Conservation (phyloP, 208 protist genomes). For the Lotmaria passim region DNA sequence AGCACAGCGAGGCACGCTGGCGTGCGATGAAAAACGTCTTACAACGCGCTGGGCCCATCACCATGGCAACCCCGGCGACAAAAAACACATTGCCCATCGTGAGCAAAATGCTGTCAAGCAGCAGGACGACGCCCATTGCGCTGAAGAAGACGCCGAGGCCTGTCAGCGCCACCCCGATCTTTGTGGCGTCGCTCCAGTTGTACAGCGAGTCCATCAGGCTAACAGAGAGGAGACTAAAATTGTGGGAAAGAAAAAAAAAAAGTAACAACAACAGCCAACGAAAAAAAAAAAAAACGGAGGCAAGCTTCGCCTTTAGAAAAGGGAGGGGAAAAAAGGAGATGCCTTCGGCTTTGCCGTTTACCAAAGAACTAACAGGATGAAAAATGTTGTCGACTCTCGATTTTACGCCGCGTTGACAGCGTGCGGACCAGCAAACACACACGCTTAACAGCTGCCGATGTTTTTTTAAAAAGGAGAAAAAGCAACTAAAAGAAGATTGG, state of each 20-base stretch:
- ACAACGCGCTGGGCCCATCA: constrained; percentile 82
- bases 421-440: too few species aligned
- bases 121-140: constrained; percentile 75
- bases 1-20: constrained; percentile 76
- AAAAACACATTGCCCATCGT: constrained; percentile 94
- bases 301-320: too few species aligned
- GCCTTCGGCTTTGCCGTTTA: too few species aligned
- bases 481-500: too few species aligned
- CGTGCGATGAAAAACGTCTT: constrained; percentile 83
- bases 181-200: constrained; percentile 88
- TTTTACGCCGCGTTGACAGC: too few species aligned
- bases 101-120: constrained; percentile 84
- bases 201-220: constrained; percentile 86
- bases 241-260: background rate
- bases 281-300: background rate
- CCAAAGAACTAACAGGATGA: too few species aligned
- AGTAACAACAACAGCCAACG: background rate
- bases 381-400: too few species aligned
- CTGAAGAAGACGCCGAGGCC: constrained; percentile 85
- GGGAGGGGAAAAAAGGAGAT: too few species aligned
- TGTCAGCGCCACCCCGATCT: constrained; percentile 88
- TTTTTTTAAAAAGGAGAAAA: too few species aligned
- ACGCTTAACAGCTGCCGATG: too few species aligned
- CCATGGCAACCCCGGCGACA: constrained; percentile 80
- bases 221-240: background rate